Percentiles rank a stretch among this genome's conserved stretches.
Evolutionary conservation across 208 protist genomes (phyloP).

Genomic region (Leishmania braziliensis): DNA sequence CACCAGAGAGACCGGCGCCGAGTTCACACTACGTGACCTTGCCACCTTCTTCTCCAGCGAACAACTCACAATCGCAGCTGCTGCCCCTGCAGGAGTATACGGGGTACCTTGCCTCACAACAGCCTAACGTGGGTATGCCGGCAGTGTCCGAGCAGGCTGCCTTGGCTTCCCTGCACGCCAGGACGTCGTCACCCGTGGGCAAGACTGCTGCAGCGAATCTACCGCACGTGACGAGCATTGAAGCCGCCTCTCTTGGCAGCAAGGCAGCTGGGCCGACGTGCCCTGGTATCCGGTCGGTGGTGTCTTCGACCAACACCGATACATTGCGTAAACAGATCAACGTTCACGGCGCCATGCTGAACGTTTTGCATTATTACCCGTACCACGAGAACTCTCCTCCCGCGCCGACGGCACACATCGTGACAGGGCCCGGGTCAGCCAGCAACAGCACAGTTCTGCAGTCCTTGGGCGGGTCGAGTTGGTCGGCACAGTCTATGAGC

Average conservation of each 20-base stretch:
- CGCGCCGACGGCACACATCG: constrained; percentile 41
- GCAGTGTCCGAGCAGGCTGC: background rate
- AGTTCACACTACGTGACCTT: constrained; percentile 6
- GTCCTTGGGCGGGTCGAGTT: constrained; percentile 18
- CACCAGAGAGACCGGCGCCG: background rate
- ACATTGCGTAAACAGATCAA: constrained; percentile 40
- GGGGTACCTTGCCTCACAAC: background rate
- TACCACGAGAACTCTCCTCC: constrained; percentile 37
- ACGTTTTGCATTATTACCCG: constrained; percentile 38
- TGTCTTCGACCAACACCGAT: constrained; percentile 21
- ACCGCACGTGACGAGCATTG: background rate
- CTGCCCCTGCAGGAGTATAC: background rate
- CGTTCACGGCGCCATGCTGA: constrained; percentile 44
- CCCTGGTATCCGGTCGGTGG: background rate
- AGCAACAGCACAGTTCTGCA: constrained; percentile 18
- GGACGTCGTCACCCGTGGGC: background rate
- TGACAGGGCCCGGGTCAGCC: constrained; percentile 26
- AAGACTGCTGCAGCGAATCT: background rate
- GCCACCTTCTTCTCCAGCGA: background rate
- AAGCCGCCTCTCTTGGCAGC: background rate
- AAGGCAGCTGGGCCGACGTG: background rate
- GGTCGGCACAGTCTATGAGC: constrained; percentile 21
- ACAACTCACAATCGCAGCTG: background rate
- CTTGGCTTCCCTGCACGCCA: background rate
- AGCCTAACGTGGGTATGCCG: background rate